Base-by-base conservation (phyloP, 1,139 yeast genomes). In the Meyerozyma smithsonii region DNA sequence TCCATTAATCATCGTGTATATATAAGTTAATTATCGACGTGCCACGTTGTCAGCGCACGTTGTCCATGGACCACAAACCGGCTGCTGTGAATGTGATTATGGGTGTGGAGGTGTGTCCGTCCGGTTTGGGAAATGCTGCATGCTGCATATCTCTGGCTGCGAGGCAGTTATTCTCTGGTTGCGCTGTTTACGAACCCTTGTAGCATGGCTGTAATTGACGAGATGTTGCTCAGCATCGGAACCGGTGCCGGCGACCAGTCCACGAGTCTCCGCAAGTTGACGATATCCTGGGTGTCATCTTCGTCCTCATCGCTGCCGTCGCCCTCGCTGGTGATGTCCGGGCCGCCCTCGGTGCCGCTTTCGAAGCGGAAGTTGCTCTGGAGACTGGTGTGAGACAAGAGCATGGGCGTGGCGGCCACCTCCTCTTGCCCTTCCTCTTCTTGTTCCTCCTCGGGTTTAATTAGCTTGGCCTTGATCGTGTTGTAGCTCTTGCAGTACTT, bases 401-500 rank as follows among this genome's bases (percentile, higher is more conserved):
- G 50, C 61, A 66, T 65, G 30, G 64, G 46, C 33, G 49, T 43
- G 30, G 48, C 43, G 16, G 48, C 49, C 36, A 42, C 46, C 10
- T 44, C 45, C 16, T 45, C 46, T 5, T 39, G 40, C 10, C 47
- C 55, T 16, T 50, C 62, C 20, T 60, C 66, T 2, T 61, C 64
- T 10, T 60, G 69, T 35, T 65, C 72, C 39, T 69, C 75, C 46
- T 69, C 80, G 25, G 78, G 79, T 50, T 81, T 82, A 40, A 81
- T 69, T 37, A 86, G 58, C 52, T 77, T 78, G 39, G 80, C 52
- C 56, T 86, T 92, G 44, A 79, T 80, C 1, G 97, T 89, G 59
- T 89, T 89, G 60, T 87, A 89, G 53, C 95, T 84, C 47, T 77
- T 74, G 61, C 97, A 89, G 56, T 84, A 88, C 47, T 79, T 83